Percentiles rank a stretch among this genome's conserved stretches.
Evolutionary conservation across 139 green algal genomes (phyloP).

Genomic region (Chlorella vulgaris): DNA sequence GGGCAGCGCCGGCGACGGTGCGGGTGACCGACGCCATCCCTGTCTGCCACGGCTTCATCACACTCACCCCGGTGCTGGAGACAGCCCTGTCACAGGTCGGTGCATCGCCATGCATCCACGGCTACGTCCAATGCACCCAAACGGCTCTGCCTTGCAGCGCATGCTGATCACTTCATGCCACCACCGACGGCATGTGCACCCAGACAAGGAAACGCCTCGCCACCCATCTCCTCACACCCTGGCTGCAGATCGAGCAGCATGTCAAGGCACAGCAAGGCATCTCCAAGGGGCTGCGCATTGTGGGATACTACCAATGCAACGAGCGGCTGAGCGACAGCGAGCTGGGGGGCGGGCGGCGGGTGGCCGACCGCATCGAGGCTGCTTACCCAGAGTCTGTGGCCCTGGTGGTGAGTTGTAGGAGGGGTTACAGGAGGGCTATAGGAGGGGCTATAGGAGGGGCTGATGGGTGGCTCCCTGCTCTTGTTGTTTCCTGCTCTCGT

Average conservation of each 20-base stretch:
- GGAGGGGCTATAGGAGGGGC: too few relatives aligned
- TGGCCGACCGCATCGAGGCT: slow-evolving; percentile 63
- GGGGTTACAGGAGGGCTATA: background rate
- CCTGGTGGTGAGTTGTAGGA: slow-evolving; percentile 24
- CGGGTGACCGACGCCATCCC: slow-evolving; percentile 63
- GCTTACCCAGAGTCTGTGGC: slow-evolving; percentile 28
- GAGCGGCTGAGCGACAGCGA: slow-evolving; percentile 60
- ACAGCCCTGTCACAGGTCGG: slow-evolving; percentile 60
- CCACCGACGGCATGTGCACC: background rate
- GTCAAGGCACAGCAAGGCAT: slow-evolving; percentile 24
- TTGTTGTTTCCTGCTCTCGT: background rate
- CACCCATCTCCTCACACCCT: background rate
- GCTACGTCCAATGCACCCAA: background rate
- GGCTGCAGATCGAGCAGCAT: slow-evolving; percentile 48
- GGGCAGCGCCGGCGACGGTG: slow-evolving; percentile 13
- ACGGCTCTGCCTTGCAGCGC: background rate
- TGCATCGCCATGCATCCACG: background rate
- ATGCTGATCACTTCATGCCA: background rate
- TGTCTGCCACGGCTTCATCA: slow-evolving; percentile 66
- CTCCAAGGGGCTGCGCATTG: slow-evolving; percentile 40
- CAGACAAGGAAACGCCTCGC: background rate
- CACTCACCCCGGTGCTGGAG: slow-evolving; percentile 63
- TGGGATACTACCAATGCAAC: slow-evolving; percentile 84
- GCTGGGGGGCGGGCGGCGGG: slow-evolving; percentile 54
- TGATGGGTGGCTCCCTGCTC: too few relatives aligned